Conservation (phyloP, 768 basidiomycete genomes). For the Mycena maculata region DNA sequence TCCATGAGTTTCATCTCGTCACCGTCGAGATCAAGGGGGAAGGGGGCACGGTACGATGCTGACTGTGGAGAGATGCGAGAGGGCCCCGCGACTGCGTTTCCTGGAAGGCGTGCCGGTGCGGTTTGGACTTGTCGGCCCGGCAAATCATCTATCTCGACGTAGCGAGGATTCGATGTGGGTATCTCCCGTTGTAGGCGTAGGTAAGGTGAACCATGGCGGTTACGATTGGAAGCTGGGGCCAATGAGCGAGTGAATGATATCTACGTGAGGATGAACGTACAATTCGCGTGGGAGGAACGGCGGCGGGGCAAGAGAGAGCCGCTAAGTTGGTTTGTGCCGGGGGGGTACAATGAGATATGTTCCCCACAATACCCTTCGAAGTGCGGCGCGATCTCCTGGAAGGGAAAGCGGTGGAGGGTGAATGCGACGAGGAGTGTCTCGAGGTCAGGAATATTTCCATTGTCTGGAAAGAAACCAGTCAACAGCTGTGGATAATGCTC, state of each 20-base stretch:
- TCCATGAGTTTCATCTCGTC: too few species aligned
- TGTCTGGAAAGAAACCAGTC: not conserved
- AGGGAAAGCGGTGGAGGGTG: not conserved
- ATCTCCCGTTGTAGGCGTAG: not conserved
- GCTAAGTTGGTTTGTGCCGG: not conserved
- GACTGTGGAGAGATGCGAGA: not conserved
- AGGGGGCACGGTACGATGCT: not conserved
- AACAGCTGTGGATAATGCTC: not conserved
- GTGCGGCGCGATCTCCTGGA: not conserved
- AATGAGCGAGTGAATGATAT: not conserved
- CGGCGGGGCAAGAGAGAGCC: not conserved
- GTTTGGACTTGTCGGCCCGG: not conserved
- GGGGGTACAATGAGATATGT: not conserved
- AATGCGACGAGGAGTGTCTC: not conserved
- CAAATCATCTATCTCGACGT: not conserved
- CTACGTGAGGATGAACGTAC: not conserved
- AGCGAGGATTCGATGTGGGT: not conserved
- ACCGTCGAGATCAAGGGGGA: not conserved
- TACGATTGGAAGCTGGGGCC: not conserved
- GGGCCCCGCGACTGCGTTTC: not conserved
- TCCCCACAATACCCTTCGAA: constrained; percentile 3
- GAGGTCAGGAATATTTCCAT: not conserved
- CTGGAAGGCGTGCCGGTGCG: not conserved
- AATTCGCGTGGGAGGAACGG: not conserved
- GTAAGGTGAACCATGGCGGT: not conserved